A percentile compares a stretch with the other conserved stretches of the same genome.
Conservation (phyloP, 176 grass and related monocot species). For the Oryza rufipogon region DNA sequence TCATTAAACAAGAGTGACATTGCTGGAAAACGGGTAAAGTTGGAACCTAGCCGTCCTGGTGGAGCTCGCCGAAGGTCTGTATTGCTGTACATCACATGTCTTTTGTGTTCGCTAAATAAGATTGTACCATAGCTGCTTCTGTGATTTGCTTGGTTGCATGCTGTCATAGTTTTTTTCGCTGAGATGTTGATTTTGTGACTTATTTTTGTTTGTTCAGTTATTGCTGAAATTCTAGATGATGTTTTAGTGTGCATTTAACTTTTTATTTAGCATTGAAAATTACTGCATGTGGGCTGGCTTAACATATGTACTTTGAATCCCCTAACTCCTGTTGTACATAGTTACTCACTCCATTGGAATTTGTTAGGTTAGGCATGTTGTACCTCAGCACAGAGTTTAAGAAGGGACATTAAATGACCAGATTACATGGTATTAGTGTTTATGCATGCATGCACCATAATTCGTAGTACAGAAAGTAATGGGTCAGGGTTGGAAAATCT, state of each 20-base stretch:
- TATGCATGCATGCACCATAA: not conserved
- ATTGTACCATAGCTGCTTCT: not conserved
- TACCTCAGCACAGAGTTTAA: too few species aligned
- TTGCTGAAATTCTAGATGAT: not conserved
- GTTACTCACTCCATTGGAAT: not conserved
- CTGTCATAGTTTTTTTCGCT: not conserved
- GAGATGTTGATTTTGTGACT: not conserved
- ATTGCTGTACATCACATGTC: not conserved
- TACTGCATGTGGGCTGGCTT: not conserved
- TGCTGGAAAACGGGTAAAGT: slow-evolving; percentile 59
- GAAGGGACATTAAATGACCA: too few species aligned
- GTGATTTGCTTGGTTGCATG: not conserved
- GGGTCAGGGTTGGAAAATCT: too few species aligned
- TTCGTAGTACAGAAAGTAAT: not conserved
- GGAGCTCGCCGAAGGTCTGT: slow-evolving; percentile 61
- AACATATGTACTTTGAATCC: not conserved
- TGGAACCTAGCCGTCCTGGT: slow-evolving; percentile 61
- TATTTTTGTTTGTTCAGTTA: not conserved
- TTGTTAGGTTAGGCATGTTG: too few species aligned
- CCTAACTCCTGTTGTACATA: not conserved
- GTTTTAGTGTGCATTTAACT: not conserved
- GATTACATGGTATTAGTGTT: not conserved
- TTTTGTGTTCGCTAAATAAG: not conserved
- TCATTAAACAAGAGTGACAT: slow-evolving; percentile 62
- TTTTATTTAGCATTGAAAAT: not conserved